Conservation (phyloP, 208 protist species). For the Zelonia costaricensis region DNA sequence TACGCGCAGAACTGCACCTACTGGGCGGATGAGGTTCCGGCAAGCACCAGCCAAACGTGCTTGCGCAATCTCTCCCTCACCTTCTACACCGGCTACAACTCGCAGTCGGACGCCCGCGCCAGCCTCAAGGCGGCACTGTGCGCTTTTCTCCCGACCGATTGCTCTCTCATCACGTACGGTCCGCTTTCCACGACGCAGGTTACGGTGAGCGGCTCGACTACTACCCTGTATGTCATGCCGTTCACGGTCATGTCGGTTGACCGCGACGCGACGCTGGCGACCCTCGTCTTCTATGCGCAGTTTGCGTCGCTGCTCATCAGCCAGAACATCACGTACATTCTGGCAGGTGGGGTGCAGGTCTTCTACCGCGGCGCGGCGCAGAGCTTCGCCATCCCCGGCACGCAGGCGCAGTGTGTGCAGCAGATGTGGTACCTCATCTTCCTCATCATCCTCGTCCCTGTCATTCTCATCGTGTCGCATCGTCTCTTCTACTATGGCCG, state of each 20-base stretch:
- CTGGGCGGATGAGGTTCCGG: slow-evolving; percentile 8
- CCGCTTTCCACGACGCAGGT: neutral
- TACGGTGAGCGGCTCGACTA: slow-evolving; percentile 2
- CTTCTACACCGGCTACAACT: slow-evolving; percentile 18
- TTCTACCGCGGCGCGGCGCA: slow-evolving; percentile 36
- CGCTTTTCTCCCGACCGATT: slow-evolving; percentile 35
- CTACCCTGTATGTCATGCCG: slow-evolving; percentile 3
- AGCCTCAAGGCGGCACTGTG: slow-evolving; percentile 31
- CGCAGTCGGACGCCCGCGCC: neutral
- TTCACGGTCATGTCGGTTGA: slow-evolving; percentile 30
- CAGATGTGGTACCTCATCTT: slow-evolving; percentile 89
- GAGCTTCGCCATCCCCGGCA: slow-evolving; percentile 28
- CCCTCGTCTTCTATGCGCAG: slow-evolving; percentile 40
- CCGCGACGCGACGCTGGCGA: slow-evolving; percentile 39
- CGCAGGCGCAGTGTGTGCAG: slow-evolving; percentile 35
- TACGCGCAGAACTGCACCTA: slow-evolving; percentile 42
- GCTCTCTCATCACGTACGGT: slow-evolving; percentile 28
- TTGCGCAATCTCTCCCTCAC: slow-evolving; percentile 24
- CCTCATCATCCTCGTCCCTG: slow-evolving; percentile 66
- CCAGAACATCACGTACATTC: slow-evolving; percentile 49
- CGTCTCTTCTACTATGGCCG: slow-evolving; percentile 51
- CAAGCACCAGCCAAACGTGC: slow-evolving; percentile 7
- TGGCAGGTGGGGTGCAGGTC: slow-evolving; percentile 33
- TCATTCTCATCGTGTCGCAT: slow-evolving; percentile 58
- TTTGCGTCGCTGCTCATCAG: slow-evolving; percentile 48